These are phyloP conservation scores for Haplosporangium gracile DNA, from an alignment of 192 early-diverging fungal species.

Conservation along the genomic window DNA sequence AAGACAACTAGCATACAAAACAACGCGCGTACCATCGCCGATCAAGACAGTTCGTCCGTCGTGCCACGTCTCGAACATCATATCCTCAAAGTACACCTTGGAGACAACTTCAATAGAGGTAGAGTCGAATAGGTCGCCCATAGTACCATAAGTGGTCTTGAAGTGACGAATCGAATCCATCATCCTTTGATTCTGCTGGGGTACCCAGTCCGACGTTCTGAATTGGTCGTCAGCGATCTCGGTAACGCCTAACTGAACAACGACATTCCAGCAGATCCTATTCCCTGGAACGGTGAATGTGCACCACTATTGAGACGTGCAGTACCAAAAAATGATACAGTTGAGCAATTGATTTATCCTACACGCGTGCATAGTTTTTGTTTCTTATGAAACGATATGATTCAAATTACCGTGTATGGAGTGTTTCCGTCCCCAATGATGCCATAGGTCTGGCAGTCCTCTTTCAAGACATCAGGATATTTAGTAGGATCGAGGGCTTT, in stretches of 20 bases:
- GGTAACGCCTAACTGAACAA: background rate
- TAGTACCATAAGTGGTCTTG: background rate
- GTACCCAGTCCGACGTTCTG: constrained; percentile 10
- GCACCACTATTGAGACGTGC: constrained; percentile 3
- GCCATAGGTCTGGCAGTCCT: background rate
- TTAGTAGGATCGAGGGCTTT: background rate
- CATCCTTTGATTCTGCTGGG: background rate
- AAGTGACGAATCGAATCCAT: constrained; percentile 14
- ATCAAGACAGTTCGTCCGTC: constrained; percentile 13
- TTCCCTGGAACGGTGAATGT: constrained; percentile 16
- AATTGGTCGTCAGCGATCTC: background rate
- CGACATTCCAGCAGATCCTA: constrained; percentile 16
- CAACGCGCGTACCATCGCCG: constrained; percentile 12
- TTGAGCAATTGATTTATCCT: background rate
- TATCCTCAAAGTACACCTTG: constrained; percentile 26
- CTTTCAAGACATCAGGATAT: constrained; percentile 15
- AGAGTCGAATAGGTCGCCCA: background rate
- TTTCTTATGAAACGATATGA: no score
- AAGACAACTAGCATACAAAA: background rate
- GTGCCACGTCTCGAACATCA: constrained; percentile 24
- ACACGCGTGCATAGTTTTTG: no score
- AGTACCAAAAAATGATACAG: background rate
- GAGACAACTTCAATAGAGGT: constrained; percentile 4
- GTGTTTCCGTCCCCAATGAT: constrained; percentile 12
- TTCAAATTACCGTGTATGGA: background rate